Evolutionary conservation across 2,329 filamentous ascomycete species (phyloP).

Genomic region (Rhynchosporium agropyri): DNA sequence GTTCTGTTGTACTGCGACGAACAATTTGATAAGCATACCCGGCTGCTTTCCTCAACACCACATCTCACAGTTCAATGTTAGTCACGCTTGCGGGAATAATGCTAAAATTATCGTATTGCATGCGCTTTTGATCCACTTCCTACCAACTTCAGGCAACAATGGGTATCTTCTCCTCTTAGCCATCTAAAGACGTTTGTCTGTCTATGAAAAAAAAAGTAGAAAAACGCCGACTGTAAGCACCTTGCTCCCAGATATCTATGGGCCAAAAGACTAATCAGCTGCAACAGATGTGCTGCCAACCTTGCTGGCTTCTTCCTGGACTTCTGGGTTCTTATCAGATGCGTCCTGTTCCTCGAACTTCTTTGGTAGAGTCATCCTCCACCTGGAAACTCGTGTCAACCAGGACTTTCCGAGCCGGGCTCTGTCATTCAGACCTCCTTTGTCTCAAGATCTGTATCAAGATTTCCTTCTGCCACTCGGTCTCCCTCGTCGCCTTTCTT

Average conservation of each 20-base stretch:
- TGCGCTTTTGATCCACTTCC: neutral
- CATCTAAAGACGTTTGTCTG: neutral
- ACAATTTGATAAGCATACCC: neutral
- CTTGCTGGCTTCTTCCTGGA: neutral
- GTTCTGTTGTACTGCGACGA: neutral
- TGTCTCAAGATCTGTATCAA: too few relatives aligned
- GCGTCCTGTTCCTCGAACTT: too few relatives aligned
- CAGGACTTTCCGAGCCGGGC: neutral
- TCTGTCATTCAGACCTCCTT: neutral
- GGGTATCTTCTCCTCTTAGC: slow-evolving; percentile 2
- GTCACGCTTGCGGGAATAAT: neutral
- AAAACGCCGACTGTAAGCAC: neutral
- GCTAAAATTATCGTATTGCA: neutral
- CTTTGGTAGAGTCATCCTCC: neutral
- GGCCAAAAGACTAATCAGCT: neutral
- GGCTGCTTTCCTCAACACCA: neutral
- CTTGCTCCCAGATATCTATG: neutral
- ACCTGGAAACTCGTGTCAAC: neutral
- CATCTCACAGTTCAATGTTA: neutral
- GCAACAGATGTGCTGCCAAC: neutral
- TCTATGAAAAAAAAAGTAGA: neutral
- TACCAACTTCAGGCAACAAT: neutral
- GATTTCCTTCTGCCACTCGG: neutral
- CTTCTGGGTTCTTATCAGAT: neutral
- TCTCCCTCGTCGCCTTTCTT: neutral